Evolutionary conservation across 768 basidiomycete genomes (phyloP).

Genomic region (Holtermanniella nyarrowii): DNA sequence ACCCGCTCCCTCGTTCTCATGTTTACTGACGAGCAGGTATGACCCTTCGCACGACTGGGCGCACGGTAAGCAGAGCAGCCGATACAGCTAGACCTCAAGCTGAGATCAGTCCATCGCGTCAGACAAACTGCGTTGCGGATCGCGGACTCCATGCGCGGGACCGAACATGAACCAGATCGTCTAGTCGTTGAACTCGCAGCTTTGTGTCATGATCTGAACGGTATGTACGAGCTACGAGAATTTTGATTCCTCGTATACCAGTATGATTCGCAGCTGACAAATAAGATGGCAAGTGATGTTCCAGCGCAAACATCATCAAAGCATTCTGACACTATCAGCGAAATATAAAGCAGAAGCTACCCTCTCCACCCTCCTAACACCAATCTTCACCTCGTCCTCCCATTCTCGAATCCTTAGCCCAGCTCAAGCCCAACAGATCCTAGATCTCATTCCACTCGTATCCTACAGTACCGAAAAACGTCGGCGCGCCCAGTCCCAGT

Average conservation of each 20-base stretch:
- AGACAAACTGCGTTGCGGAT: conserved; percentile 63
- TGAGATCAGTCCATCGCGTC: conserved; percentile 61
- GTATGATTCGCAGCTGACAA: conserved; percentile 40
- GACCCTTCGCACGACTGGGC: conserved; percentile 41
- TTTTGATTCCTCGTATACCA: conserved; percentile 55
- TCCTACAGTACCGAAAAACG: conserved; percentile 79
- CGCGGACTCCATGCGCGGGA: conserved; percentile 44
- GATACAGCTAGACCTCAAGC: not conserved
- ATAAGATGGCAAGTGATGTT: conserved; percentile 42
- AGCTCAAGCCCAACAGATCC: conserved; percentile 9
- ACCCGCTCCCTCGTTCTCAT: not conserved
- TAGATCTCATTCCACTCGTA: conserved; percentile 58
- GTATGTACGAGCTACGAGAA: conserved; percentile 49
- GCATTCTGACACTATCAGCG: conserved; percentile 6
- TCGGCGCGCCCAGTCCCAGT: too few species aligned
- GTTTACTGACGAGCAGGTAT: conserved; percentile 15
- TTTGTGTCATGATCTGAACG: conserved; percentile 75
- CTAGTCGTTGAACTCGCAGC: conserved; percentile 72
- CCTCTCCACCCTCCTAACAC: conserved; percentile 7
- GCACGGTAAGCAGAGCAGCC: conserved; percentile 39
- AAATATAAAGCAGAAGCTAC: conserved; percentile 22
- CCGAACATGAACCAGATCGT: conserved; percentile 50
- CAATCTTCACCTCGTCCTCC: conserved; percentile 6
- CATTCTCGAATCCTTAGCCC: conserved; percentile 4
- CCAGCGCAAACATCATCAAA: not conserved